Evolutionary conservation across 2,329 filamentous ascomycete species (phyloP), one percentile per base, ranked within the genome.

Genomic region (Ascochyta lentis): DNA sequence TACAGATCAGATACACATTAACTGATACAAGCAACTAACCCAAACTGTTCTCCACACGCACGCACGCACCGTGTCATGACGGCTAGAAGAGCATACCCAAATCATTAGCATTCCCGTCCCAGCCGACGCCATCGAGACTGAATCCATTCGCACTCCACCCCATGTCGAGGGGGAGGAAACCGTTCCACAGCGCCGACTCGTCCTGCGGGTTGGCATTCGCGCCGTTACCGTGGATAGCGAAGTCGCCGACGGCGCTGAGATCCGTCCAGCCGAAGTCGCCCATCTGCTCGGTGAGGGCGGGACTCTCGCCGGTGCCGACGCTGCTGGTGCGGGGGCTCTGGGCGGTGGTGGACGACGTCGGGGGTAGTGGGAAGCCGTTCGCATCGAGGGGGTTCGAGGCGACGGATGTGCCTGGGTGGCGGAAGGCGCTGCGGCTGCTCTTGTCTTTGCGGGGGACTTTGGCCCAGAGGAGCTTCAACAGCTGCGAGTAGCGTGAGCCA

Each of bases 181-280:
- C 73, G 15, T 67, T 66, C 68, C 71, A 76, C 35, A 74, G 48
- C 5, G 66, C 67, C 23, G 59, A 51, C 10, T 56, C 53, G 9
- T 56, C 53, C 6, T 41, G 37, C 10, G 48, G n/a, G 6, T 9
- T 23, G 35, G 51, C 72, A 53, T 70, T 72, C 1, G 48, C 78
- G 77, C 54, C 56, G 12, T 60, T 74, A 0, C 78, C 78, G 64
- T 79, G 78, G 47, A 81, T 75, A 0, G 78, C 79, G 55, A 81
- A 81, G 31, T 81, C 78, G 6, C 78, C 78, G 13, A 81, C 79
- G 13, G 79, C 79, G 55, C 75, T 68, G 3, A 81, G 65, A 66
- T 81, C 79, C 3, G 79, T 80, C 79, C 79, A 81, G 26, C 76
- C 78, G 61, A 81, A 81, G 55, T 81, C 79, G 7, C 79, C 79